Evolutionary conservation across 352 stramenopile genomes (phyloP).

Genomic region (Phytophthora chlamydospora): DNA sequence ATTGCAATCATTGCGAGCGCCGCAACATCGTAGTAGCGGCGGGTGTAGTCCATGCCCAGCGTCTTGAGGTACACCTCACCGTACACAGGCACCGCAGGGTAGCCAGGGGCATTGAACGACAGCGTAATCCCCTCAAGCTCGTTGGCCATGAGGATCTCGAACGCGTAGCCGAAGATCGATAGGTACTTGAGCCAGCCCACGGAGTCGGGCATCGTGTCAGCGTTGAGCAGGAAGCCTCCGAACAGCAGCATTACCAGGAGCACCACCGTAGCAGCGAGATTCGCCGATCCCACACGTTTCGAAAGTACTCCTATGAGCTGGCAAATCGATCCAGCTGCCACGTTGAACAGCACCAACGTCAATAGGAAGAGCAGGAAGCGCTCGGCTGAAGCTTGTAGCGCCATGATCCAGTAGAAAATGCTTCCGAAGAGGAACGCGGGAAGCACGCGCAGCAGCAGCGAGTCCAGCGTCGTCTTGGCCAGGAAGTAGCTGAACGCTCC

Average conservation of each 20-base stretch:
- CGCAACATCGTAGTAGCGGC: constrained; percentile 63
- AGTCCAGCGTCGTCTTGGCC: constrained; percentile 69
- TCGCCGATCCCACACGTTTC: constrained; percentile 62
- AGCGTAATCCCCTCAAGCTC: constrained; percentile 72
- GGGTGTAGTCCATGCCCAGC: constrained; percentile 72
- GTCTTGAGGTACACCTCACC: constrained; percentile 81
- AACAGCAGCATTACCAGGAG: constrained; percentile 81
- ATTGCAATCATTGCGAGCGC: constrained; percentile 53
- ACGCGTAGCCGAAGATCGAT: constrained; percentile 83
- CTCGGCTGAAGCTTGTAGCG: constrained; percentile 52
- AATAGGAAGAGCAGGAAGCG: constrained; percentile 64
- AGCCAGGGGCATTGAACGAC: constrained; percentile 71
- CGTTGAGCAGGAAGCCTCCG: constrained; percentile 78
- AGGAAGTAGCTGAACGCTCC: constrained; percentile 77
- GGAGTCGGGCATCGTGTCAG: constrained; percentile 63
- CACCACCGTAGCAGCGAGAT: constrained; percentile 67
- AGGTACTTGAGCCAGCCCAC: constrained; percentile 72
- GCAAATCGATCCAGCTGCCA: constrained; percentile 71
- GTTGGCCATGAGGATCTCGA: constrained; percentile 84
- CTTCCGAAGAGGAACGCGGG: constrained; percentile 71
- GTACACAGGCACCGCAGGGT: constrained; percentile 68
- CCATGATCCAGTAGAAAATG: constrained; percentile 88
- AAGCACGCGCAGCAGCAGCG: constrained; percentile 70
- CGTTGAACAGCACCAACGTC: constrained; percentile 75
- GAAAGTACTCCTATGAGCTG: constrained; percentile 70